These are phyloP conservation scores for Trichoderma asperelloides DNA, from an alignment of 495 filamentous ascomycete genomes.

Conservation along the genomic window DNA sequence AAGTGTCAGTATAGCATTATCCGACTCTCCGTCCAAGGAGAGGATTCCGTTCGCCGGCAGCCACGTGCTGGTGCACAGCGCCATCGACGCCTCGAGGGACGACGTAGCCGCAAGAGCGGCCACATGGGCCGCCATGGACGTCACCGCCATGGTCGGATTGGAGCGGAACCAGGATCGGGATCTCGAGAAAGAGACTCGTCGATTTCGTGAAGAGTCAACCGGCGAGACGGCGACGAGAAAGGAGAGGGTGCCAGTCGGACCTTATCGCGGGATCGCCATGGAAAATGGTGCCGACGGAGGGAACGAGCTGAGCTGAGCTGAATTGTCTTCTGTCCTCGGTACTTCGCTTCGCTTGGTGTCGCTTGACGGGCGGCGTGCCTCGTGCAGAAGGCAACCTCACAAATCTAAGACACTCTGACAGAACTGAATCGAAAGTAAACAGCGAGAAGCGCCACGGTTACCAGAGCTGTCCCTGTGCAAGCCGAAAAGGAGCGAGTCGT, in stretches of 20 bases:
- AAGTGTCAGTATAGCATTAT: slow-evolving; percentile 50
- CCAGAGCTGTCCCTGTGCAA: neutral
- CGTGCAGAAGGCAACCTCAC: neutral
- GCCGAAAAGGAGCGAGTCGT: neutral
- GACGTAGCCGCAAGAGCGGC: neutral
- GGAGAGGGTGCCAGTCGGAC: slow-evolving; percentile 1
- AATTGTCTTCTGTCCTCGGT: neutral
- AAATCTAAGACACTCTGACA: neutral
- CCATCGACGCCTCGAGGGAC: neutral
- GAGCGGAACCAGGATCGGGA: neutral
- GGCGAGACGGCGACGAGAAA: neutral
- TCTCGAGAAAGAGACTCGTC: neutral
- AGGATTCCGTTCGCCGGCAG: slow-evolving; percentile 50
- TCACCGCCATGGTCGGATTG: neutral
- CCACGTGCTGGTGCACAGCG: slow-evolving; percentile 19
- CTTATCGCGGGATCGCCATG: slow-evolving; percentile 3
- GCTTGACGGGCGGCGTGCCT: neutral
- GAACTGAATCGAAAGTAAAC: neutral
- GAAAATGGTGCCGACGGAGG: neutral
- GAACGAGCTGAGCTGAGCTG: neutral
- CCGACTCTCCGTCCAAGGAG: slow-evolving; percentile 47
- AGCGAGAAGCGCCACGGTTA: neutral
- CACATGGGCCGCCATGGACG: neutral
- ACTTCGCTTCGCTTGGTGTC: neutral
- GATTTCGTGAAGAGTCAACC: neutral